Conservation (phyloP, 495 filamentous ascomycete genomes). For the Glonium stellatum region DNA sequence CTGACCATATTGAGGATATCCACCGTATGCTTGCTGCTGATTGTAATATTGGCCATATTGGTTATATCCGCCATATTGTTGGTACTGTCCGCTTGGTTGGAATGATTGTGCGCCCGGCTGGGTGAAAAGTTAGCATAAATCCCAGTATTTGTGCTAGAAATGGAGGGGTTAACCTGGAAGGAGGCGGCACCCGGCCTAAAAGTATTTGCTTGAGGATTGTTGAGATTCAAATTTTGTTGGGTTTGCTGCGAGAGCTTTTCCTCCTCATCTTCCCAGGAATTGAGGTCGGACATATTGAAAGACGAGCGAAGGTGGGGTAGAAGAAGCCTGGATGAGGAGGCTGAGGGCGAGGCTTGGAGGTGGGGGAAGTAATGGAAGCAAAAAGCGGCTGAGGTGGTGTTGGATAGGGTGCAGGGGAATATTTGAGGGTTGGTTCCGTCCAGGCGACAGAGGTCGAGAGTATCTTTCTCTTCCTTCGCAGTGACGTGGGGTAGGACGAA, state of each 20-base stretch:
- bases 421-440: too few relatives aligned
- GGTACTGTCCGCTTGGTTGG: conserved; percentile 56
- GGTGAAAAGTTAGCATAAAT: too few relatives aligned
- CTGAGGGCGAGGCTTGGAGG: too few relatives aligned
- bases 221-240: conserved; percentile 67
- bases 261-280: conserved; percentile 92
- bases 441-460: too few relatives aligned
- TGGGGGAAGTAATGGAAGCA: too few relatives aligned
- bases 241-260: conserved; percentile 75
- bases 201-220: conserved; percentile 43
- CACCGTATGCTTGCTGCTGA: conserved; percentile 37
- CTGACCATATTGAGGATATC: conserved; percentile 29
- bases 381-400: neutral
- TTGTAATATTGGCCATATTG: conserved; percentile 46
- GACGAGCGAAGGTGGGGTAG: conserved; percentile 4
- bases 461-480: too few relatives aligned
- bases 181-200: conserved; percentile 72
- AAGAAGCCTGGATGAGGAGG: neutral
- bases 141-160: too few relatives aligned
- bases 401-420: neutral
- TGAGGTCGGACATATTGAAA: conserved; percentile 59
- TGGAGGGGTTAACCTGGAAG: conserved; percentile 42
- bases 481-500: too few relatives aligned
- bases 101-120: conserved; percentile 28
- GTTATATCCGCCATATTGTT: conserved; percentile 46